A percentile compares a stretch with the other conserved stretches of the same genome.
phyloP scores from a whole-genome alignment of 2,329 filamentous ascomycete genomes.

The Samsoniella hepiali region DNA sequence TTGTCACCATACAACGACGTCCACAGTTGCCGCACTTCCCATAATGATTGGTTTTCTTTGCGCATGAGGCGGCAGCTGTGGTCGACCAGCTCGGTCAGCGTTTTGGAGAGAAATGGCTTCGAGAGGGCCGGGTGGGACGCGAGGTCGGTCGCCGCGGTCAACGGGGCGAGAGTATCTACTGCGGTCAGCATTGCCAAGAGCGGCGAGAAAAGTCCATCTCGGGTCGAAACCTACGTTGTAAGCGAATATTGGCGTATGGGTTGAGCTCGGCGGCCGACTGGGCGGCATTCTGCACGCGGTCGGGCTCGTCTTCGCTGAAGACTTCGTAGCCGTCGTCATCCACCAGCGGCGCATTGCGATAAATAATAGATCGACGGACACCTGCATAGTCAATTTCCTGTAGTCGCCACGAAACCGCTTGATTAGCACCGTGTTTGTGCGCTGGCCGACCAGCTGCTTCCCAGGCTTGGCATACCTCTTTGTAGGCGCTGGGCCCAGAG shows the following conservation, averaged over 20 bases:
- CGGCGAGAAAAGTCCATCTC: background rate
- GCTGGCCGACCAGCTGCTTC: background rate
- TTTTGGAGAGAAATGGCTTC: slow-evolving; percentile 69
- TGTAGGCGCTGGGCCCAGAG: slow-evolving; percentile 65
- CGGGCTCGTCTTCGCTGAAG: slow-evolving; percentile 69
- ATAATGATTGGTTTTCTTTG: slow-evolving; percentile 69
- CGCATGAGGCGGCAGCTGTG: slow-evolving; percentile 70
- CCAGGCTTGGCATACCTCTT: slow-evolving; percentile 53
- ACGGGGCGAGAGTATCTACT: slow-evolving; percentile 68
- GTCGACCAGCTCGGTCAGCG: slow-evolving; percentile 65
- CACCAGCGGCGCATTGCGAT: slow-evolving; percentile 67
- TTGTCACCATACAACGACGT: slow-evolving; percentile 73
- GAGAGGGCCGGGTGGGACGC: slow-evolving; percentile 71
- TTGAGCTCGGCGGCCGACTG: slow-evolving; percentile 66
- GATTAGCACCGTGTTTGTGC: background rate
- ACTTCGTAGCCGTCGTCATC: slow-evolving; percentile 78
- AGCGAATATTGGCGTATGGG: slow-evolving; percentile 67
- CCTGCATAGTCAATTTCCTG: slow-evolving; percentile 73
- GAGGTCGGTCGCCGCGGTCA: slow-evolving; percentile 72
- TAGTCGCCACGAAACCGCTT: background rate
- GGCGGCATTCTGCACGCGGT: slow-evolving; percentile 57
- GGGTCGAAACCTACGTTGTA: slow-evolving; percentile 58
- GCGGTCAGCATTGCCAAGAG: slow-evolving; percentile 27
- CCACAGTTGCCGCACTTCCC: slow-evolving; percentile 70
- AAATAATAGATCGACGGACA: slow-evolving; percentile 68